Conservation (phyloP, 495 filamentous ascomycete species). For the Hypoxylon fragiforme region DNA sequence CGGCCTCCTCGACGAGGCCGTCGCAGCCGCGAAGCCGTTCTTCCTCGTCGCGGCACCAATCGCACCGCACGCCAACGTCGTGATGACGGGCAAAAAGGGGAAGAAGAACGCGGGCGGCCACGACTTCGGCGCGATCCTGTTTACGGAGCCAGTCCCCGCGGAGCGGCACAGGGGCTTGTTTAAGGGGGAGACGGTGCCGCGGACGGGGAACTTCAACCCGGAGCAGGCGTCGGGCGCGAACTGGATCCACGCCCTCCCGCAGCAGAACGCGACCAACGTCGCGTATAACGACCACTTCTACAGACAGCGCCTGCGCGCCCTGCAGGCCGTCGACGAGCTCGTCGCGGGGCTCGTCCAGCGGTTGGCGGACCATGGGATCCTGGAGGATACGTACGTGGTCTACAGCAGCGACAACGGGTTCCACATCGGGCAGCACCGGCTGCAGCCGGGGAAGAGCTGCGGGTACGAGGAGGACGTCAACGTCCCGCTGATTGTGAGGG, state of each 20-base stretch:
- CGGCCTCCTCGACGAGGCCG: slow-evolving; percentile 62
- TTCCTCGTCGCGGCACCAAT: slow-evolving; percentile 64
- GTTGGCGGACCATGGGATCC: slow-evolving; percentile 51
- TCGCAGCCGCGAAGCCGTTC: slow-evolving; percentile 54
- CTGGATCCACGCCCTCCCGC: slow-evolving; percentile 58
- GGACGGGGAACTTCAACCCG: slow-evolving; percentile 53
- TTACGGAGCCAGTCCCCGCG: slow-evolving; percentile 54
- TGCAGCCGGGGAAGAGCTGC: slow-evolving; percentile 67
- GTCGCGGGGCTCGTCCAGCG: slow-evolving; percentile 57
- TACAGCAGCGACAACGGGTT: slow-evolving; percentile 73
- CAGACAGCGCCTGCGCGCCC: slow-evolving; percentile 59
- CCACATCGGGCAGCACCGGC: slow-evolving; percentile 69
- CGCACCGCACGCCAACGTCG: slow-evolving; percentile 65
- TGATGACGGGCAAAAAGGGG: slow-evolving; percentile 25
- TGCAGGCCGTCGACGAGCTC: slow-evolving; percentile 68
- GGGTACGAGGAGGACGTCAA: slow-evolving; percentile 71
- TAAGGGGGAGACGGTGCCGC: slow-evolving; percentile 47
- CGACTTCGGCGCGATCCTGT: slow-evolving; percentile 14
- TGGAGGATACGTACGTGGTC: slow-evolving; percentile 69
- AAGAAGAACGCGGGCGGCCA: no score
- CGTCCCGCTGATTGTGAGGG: slow-evolving; percentile 62
- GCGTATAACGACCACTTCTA: slow-evolving; percentile 69
- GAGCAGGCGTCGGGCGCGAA: slow-evolving; percentile 58
- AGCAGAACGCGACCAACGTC: slow-evolving; percentile 57
- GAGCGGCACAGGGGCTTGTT: slow-evolving; percentile 50